phyloP scores from a whole-genome alignment of 495 filamentous ascomycete species.

The Thermothielavioides terrestris region DNA sequence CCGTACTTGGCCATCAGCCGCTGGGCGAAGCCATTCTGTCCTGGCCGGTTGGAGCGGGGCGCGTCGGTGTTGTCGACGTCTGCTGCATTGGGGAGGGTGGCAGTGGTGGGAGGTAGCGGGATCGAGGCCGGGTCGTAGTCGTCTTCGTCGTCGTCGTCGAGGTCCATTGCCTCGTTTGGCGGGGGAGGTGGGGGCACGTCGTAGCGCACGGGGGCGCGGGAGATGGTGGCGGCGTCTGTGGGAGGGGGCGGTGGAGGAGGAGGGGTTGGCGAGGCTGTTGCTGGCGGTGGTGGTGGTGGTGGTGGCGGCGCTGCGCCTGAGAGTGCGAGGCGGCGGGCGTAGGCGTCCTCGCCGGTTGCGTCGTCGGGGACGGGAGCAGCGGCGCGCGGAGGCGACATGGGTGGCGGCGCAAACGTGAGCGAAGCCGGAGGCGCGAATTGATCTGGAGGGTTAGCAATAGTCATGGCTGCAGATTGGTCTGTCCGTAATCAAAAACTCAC shows the following conservation, averaged over 20 bases:
- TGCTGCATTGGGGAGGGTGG: neutral
- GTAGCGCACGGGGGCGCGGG: slow-evolving; percentile 81
- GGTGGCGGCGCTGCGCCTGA: slow-evolving; percentile 33
- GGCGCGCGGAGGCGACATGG: slow-evolving; percentile 39
- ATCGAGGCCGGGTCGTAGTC: slow-evolving; percentile 41
- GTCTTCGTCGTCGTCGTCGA: slow-evolving; percentile 30
- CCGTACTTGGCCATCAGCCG: slow-evolving; percentile 87
- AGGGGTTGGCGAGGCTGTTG: slow-evolving; percentile 31
- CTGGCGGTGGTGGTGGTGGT: slow-evolving; percentile 27
- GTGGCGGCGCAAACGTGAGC: slow-evolving; percentile 67
- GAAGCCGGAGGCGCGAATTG: slow-evolving; percentile 62
- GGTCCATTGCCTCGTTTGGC: slow-evolving; percentile 45
- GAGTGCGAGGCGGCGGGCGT: slow-evolving; percentile 53
- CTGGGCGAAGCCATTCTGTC: slow-evolving; percentile 67
- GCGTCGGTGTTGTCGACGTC: slow-evolving; percentile 20
- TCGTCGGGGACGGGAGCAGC: slow-evolving; percentile 40
- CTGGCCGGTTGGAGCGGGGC: slow-evolving; percentile 65
- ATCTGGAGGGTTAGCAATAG: slow-evolving; percentile 33
- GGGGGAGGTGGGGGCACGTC: slow-evolving; percentile 52
- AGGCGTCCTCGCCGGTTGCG: slow-evolving; percentile 62
- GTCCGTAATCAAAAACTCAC: slow-evolving; percentile 30
- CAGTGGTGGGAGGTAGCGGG: slow-evolving; percentile 3
- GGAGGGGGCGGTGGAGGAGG: slow-evolving; percentile 43
- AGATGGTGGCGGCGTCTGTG: slow-evolving; percentile 50
- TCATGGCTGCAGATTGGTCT: no score